phyloP scores from a whole-genome alignment of 176 grass and related monocot genomes.

The Rhynchospora breviuscula region DNA sequence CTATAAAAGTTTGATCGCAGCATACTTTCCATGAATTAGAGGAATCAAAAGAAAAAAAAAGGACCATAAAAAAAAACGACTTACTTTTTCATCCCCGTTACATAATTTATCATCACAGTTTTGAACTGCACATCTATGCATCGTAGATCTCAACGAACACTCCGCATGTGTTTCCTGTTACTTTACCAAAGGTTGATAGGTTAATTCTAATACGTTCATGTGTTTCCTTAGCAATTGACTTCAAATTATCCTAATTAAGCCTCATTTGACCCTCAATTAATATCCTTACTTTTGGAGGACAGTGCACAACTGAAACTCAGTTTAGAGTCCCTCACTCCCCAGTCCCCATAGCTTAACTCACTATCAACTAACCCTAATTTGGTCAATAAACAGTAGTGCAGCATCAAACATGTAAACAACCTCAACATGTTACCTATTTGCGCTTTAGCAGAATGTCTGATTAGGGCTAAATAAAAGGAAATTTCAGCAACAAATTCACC shows the following conservation, averaged over 20 bases:
- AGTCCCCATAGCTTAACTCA: background rate
- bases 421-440: background rate
- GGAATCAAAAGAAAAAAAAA: background rate
- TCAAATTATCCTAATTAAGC: background rate
- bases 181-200: constrained; percentile 19
- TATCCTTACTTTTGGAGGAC: background rate
- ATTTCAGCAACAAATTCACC: background rate
- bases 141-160: constrained; percentile 20
- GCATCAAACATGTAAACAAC: background rate
- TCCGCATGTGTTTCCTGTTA: constrained; percentile 39
- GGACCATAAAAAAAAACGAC: constrained; percentile 16
- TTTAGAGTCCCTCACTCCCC: background rate
- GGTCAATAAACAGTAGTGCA: background rate
- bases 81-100: constrained; percentile 29
- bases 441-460: background rate
- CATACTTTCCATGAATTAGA: background rate
- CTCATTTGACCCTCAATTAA: background rate
- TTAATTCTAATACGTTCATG: too few species aligned
- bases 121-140: constrained; percentile 14
- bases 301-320: background rate
- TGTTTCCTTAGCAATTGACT: constrained; percentile 12
- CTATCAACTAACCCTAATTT: background rate
- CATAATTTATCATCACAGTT: constrained; percentile 31
- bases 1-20: too few species aligned
- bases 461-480: background rate